Percentiles rank a stretch among this genome's conserved stretches.
phyloP scores from a whole-genome alignment of 2,329 filamentous ascomycete genomes.

The Ophiostoma quercus region DNA sequence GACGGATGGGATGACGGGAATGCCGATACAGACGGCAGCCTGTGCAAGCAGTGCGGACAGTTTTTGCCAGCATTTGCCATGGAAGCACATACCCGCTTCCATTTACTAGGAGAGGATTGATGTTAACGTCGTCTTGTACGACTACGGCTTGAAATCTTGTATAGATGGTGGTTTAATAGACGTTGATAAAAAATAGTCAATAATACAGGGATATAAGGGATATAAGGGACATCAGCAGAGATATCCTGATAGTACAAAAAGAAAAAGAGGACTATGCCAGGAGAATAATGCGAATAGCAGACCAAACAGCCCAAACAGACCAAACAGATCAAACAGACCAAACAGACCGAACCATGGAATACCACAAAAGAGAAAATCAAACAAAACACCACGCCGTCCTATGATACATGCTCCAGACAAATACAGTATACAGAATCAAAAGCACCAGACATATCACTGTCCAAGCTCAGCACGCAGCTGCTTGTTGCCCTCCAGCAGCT shows the following conservation, averaged over 20 bases:
- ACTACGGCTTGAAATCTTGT: background rate
- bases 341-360: background rate
- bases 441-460: background rate
- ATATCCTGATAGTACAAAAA: background rate
- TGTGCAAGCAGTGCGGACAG: slow-evolving; percentile 31
- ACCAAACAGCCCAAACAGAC: background rate
- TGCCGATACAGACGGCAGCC: slow-evolving; percentile 16
- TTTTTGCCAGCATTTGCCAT: slow-evolving; percentile 32
- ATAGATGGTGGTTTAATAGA: background rate
- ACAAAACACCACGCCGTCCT: background rate
- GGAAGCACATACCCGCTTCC: slow-evolving; percentile 32
- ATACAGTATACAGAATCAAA: background rate
- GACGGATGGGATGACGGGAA: slow-evolving; percentile 5
- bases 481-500: slow-evolving; percentile 64
- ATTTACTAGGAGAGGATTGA: slow-evolving; percentile 27
- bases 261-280: background rate
- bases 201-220: background rate
- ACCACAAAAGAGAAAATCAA: background rate
- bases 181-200: background rate
- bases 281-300: background rate
- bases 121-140: background rate
- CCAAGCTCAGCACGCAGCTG: slow-evolving; percentile 37
- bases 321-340: background rate
- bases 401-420: background rate
- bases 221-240: background rate